Base-by-base conservation (phyloP, 228 moss, liverwort and hornwort genomes). In the Sphagnum magellanicum region DNA sequence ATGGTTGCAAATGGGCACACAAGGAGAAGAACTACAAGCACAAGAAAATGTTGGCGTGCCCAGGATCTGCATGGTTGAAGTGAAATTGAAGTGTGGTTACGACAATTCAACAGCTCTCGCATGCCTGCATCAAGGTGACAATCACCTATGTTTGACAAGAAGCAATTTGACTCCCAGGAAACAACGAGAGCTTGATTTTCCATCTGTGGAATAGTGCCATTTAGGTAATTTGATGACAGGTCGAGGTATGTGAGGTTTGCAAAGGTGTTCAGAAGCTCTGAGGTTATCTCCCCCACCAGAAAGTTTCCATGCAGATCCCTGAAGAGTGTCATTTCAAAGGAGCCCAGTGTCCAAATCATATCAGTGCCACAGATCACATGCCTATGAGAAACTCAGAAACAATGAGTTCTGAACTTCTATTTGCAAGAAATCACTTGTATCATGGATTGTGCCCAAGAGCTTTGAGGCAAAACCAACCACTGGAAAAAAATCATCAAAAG, bases 301-400 rank as follows among this genome's bases (percentile, higher is more conserved):
- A 68, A 70, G 74, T 88, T 88, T 6, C 83, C 83, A 5, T 81
- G 87, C 9, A 90, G 71, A 70, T 90, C 90, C 74, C 90, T 90
- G 69, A 50, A 71, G 14, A 32, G 32, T 32, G 32, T 32, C 32
- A 32, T 32, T 11, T 50, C 12, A 73, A 9, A 50, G 15, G 15
- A 9, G 13, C 10, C 15, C 10, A n/a, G 10, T 1, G 15, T 15
- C 9, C 16, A 12, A 46, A 46, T 11, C 13, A 64, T 9, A 3
- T 46, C 47, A 15, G 10, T 9, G 63, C 15, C 15, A 11, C 15
- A 11, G 16, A 11, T 9, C 8, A 64, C 16, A n/a, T 15, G 16
- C 32, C 32, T 32, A 32, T 32, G 32, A 32, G 32, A 32, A 32
- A 32, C 3, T 32, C 32, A 32, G 32, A 32, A 32, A 32, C 32